These are phyloP conservation scores for Gossypium davidsonii DNA, from an alignment of 441 rosid species.

Conservation along the genomic window DNA sequence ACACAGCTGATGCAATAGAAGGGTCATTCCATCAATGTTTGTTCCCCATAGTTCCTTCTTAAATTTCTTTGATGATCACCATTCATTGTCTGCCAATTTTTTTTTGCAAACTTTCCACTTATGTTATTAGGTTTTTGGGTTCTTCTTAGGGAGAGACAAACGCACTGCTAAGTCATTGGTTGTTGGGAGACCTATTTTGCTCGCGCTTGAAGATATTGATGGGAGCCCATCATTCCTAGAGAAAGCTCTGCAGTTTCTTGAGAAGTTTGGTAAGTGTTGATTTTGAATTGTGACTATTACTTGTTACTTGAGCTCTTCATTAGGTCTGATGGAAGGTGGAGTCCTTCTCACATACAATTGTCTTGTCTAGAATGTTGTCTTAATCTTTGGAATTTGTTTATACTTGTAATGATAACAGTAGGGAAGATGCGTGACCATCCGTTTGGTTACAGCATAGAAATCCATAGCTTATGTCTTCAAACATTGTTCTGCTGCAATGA, in stretches of 20 bases:
- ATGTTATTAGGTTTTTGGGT: slow-evolving; percentile 11
- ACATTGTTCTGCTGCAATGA: not conserved
- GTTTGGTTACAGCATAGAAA: not conserved
- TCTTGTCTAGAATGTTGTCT: not conserved
- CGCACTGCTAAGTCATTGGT: slow-evolving; percentile 85
- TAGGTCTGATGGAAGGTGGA: slow-evolving; percentile 9
- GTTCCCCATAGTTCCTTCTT: slow-evolving; percentile 26
- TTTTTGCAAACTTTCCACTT: slow-evolving; percentile 2
- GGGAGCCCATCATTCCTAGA: slow-evolving; percentile 99
- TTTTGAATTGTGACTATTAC: slow-evolving; percentile 19
- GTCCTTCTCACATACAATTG: not conserved
- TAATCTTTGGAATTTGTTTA: not conserved
- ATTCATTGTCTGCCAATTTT: slow-evolving; percentile 6
- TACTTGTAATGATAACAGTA: not conserved
- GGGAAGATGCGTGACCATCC: not conserved
- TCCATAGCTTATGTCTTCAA: not conserved
- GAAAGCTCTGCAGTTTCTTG: slow-evolving; percentile 94
- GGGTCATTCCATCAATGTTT: slow-evolving; percentile 74
- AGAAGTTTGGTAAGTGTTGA: slow-evolving; percentile 71
- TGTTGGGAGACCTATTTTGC: slow-evolving; percentile 97
- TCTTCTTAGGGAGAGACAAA: slow-evolving; percentile 76
- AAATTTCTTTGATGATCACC: slow-evolving; percentile 9
- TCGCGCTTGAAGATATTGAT: slow-evolving; percentile 98
- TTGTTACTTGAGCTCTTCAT: slow-evolving; percentile 1
- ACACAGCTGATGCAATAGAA: slow-evolving; percentile 61